Base-by-base conservation (phyloP, 2,329 filamentous ascomycete species). In the Colletotrichum sansevieriae region DNA sequence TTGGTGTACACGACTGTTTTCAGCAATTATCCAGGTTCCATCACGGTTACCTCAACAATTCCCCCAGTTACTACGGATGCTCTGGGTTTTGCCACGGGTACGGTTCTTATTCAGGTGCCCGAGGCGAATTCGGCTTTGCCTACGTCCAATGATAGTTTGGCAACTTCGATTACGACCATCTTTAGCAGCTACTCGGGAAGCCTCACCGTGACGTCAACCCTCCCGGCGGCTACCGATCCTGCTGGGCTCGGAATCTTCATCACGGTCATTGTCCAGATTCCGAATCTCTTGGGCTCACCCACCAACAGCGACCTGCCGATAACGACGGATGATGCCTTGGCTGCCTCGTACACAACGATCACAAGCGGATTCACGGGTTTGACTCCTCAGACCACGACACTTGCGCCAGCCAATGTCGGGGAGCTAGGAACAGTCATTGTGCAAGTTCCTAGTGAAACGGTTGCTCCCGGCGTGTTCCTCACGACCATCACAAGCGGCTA, bases 211-310 rank as follows among this genome's bases (percentile, higher is more conserved):
- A 61, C 58, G 5, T 49, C 58, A 10, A 60, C 57, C n/a, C 20
- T 60, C 18, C 44, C 10, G 11, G 25, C 46, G 3, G 33, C 29
- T 4, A 51, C 57, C 1, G 57, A 60, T 15, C 43, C 57, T 1
- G 51, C 57, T 35, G 65, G 65, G 3, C 65, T 67, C 9, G 60
- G 41, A 1, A 65, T 39, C 10, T 13, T 11, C 10, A 39, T 39
- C 5, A 52, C 60, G 4, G 65, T 64, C 4, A 12, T 67, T 7
- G 13, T 67, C 11, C 64, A 67, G 35, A 37, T 62, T 10, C 64
- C 57, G 10, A 33, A 41, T 22, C 11, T 25, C 15, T 25, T 49
- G 10, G n/a, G n/a, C 5, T 39, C 57, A 12, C 35, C 57, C 18
- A 49, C 33, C n/a, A 43, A 49, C 12, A 33, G 47, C 29, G 57